These are phyloP conservation scores for Juncus effusus DNA, from an alignment of 176 grass and related monocot genomes.

Conservation along the genomic window DNA sequence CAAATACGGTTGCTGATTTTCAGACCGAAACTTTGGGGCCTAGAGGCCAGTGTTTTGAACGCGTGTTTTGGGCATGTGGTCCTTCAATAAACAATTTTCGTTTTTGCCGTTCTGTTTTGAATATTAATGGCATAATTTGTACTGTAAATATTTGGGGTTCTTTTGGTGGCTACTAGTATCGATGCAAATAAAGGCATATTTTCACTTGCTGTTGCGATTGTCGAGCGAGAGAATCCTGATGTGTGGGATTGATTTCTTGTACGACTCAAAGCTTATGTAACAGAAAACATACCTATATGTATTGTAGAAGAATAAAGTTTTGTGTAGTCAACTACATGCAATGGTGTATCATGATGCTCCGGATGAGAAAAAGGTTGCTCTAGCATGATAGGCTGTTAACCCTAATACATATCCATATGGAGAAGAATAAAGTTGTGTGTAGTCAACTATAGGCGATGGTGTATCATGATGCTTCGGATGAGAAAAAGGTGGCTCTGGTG, in stretches of 20 bases:
- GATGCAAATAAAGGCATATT: not conserved
- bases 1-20: not conserved
- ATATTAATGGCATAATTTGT: slow-evolving; percentile 11
- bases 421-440: too few relatives aligned
- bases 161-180: slow-evolving; percentile 17
- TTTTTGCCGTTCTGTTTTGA: not conserved
- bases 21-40: not conserved
- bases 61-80: slow-evolving; percentile 23
- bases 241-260: slow-evolving; percentile 17
- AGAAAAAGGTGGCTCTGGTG: too few relatives aligned
- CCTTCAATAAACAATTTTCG: slow-evolving; percentile 1
- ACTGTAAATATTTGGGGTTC: slow-evolving; percentile 4
- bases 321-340: too few relatives aligned
- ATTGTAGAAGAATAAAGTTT: not conserved
- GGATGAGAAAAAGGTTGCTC: too few relatives aligned
- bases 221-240: slow-evolving; percentile 5
- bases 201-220: not conserved
- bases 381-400: too few relatives aligned
- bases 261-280: not conserved
- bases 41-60: not conserved
- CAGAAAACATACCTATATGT: not conserved
- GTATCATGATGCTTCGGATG: too few relatives aligned
- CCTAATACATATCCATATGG: too few relatives aligned
- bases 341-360: too few relatives aligned
- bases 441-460: too few relatives aligned